phyloP scores from a whole-genome alignment of 2,329 filamentous ascomycete genomes.

The Cryphonectria parasitica region DNA sequence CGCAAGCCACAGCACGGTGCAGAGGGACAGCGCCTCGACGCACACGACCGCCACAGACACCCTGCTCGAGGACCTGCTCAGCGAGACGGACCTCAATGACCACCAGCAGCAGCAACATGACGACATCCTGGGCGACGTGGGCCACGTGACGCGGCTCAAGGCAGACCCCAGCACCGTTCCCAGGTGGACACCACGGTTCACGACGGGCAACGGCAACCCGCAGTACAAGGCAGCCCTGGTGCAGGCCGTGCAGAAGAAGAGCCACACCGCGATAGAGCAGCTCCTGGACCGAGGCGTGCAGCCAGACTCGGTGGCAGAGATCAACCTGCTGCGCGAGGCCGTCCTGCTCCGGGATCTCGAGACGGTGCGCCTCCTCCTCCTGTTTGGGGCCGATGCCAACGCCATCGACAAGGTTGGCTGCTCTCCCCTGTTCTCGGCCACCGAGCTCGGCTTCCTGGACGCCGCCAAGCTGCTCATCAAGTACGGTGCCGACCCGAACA shows the following conservation, averaged over 20 bases:
- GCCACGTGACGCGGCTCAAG: conserved; percentile 52
- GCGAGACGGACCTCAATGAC: conserved; percentile 45
- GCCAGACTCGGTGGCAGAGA: conserved; percentile 50
- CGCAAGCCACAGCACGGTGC: conserved; percentile 18
- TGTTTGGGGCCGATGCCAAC: conserved; percentile 63
- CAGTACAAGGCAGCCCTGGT: conserved; percentile 54
- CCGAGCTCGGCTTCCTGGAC: conserved; percentile 57
- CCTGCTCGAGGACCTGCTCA: conserved; percentile 40
- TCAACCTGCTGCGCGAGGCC: conserved; percentile 57
- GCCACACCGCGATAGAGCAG: conserved; percentile 60
- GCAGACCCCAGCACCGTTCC: conserved; percentile 56
- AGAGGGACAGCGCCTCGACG: conserved; percentile 36
- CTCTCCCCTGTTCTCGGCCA: conserved; percentile 55
- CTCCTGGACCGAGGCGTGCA: conserved; percentile 62
- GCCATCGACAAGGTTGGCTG: conserved; percentile 50
- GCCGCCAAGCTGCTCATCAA: conserved; percentile 64
- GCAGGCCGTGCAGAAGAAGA: conserved; percentile 58
- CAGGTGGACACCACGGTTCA: conserved; percentile 54
- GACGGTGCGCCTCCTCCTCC: conserved; percentile 57
- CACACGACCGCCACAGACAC: conserved; percentile 41
- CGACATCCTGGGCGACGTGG: conserved; percentile 33
- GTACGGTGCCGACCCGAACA: conserved; percentile 54
- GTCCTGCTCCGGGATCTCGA: conserved; percentile 56
- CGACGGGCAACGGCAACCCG: conserved; percentile 45
- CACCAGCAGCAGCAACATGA: conserved; percentile 17